Conservation (phyloP, 2,329 filamentous ascomycete genomes). For the Madurella fahalii region DNA sequence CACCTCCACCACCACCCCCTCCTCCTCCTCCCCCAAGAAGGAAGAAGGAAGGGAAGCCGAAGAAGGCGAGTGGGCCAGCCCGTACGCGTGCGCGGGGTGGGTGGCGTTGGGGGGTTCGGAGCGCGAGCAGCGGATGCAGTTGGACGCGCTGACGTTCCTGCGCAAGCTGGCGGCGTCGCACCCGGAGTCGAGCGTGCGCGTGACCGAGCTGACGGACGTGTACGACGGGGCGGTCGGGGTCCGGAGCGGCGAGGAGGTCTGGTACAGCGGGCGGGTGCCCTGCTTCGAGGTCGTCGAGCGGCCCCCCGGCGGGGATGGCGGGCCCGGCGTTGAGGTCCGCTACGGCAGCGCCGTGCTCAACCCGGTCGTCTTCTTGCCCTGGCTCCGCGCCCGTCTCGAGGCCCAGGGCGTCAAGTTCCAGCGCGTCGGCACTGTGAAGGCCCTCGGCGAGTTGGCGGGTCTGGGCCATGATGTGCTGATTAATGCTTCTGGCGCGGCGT, state of each 20-base stretch:
- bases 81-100: slow-evolving; percentile 33
- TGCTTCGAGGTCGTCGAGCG: background rate
- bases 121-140: slow-evolving; percentile 29
- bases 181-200: slow-evolving; percentile 17
- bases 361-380: slow-evolving; percentile 16
- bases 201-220: slow-evolving; percentile 16
- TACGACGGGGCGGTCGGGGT: slow-evolving; percentile 4
- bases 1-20: background rate
- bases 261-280: slow-evolving; percentile 11
- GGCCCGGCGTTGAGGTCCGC: slow-evolving; percentile 1
- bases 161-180: slow-evolving; percentile 12
- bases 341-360: slow-evolving; percentile 18
- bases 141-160: slow-evolving; percentile 18
- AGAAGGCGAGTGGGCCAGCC: slow-evolving; percentile 29
- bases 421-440: slow-evolving; percentile 5
- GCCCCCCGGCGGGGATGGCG: background rate
- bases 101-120: slow-evolving; percentile 23
- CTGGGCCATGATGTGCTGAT: slow-evolving; percentile 13
- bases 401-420: slow-evolving; percentile 9
- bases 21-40: too few species aligned
- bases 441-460: slow-evolving; percentile 9
- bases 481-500: slow-evolving; percentile 18
- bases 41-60: too few species aligned
- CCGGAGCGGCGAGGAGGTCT: slow-evolving; percentile 3
- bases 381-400: slow-evolving; percentile 9